Evolutionary conservation across 2,329 filamentous ascomycete species (phyloP), one percentile per base, ranked within the genome.

Genomic region (Sclerotinia subarctica): DNA sequence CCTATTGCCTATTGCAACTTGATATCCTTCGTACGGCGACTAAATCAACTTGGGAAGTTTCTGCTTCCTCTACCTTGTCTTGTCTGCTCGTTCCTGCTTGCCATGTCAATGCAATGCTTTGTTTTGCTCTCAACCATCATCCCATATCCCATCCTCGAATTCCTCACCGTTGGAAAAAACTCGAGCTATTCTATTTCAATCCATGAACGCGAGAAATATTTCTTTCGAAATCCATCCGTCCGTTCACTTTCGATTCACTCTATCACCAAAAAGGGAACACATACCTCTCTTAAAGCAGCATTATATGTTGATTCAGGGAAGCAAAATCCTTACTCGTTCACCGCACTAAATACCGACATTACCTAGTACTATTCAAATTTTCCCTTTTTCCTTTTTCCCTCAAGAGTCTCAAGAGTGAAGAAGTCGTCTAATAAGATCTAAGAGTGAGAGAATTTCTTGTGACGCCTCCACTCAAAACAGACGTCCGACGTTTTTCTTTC

Each of bases 301-400:
- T 29, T 24, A 38, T 53, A 6, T 46, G 26, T 47, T 51, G 52
- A 66, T 46, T 46, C 44, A 53, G 66, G 38, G 62, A 54, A 59
- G 42, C 15, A 44, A 54, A 64, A 54, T 54, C 62, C 62, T 64
- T 64, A 56, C 62, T 44, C 47, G 38, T 44, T 64, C 62, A 64
- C 32, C n/a, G n/a, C 59, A 63, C 46, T 52, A 63, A 38, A 63
- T 38, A 38, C n/a, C 32, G 46, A 63, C 54, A 44, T n/a, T 57
- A 57, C 32, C 53, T 57, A 57, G 32, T 15, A 49, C 46, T 24
- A 60, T 60, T 60, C 42, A n/a, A 56, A n/a, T 54, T 64, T 64
- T 64, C 51, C 47, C 49, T 32, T 64, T 64, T 64, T 44, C 42
- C 29, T 66, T 66, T 58, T 47, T 57, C 15, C 29, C 44, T 66